Percentiles rank a stretch among this genome's conserved stretches.
These are phyloP conservation scores for Suillus lakei DNA, from an alignment of 768 basidiomycete genomes.

Conservation along the genomic window DNA sequence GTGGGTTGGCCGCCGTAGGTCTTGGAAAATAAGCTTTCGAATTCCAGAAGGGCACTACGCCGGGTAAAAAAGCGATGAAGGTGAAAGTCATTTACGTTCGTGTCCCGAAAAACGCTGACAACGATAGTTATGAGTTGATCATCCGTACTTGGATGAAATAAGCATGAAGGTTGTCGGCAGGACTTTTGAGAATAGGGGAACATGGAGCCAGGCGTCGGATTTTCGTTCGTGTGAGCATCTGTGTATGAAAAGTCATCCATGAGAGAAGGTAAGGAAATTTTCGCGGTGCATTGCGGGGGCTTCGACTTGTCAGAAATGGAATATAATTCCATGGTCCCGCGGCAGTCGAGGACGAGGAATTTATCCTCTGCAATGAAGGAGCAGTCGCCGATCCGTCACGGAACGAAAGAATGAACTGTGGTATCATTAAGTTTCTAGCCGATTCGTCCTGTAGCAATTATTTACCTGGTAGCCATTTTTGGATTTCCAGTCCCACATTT, in stretches of 20 bases:
- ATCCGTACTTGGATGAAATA: slow-evolving; percentile 47
- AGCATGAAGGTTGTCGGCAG: slow-evolving; percentile 22
- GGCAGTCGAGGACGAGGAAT: slow-evolving; percentile 49
- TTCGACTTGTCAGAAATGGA: slow-evolving; percentile 40
- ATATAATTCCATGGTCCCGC: slow-evolving; percentile 54
- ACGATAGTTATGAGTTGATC: slow-evolving; percentile 59
- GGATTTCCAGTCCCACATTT: slow-evolving; percentile 56
- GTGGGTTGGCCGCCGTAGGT: too few relatives aligned
- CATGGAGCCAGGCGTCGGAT: neutral
- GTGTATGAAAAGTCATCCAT: slow-evolving; percentile 52
- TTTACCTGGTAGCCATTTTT: slow-evolving; percentile 41
- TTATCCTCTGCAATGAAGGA: slow-evolving; percentile 51
- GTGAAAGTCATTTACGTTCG: slow-evolving; percentile 47
- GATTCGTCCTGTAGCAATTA: slow-evolving; percentile 20
- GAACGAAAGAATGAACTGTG: slow-evolving; percentile 46
- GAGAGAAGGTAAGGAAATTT: slow-evolving; percentile 49
- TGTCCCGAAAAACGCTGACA: slow-evolving; percentile 49
- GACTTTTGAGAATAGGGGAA: slow-evolving; percentile 10
- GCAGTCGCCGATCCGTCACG: slow-evolving; percentile 57
- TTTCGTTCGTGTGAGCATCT: slow-evolving; percentile 47
- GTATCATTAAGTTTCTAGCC: slow-evolving; percentile 18
- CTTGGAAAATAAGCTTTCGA: slow-evolving; percentile 9
- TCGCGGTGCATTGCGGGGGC: slow-evolving; percentile 48
- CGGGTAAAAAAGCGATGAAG: slow-evolving; percentile 58
- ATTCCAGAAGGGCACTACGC: slow-evolving; percentile 44